Evolutionary conservation across 768 basidiomycete species (phyloP), one percentile per base, ranked within the genome.

Genomic region (Strobilomyces confusus): DNA sequence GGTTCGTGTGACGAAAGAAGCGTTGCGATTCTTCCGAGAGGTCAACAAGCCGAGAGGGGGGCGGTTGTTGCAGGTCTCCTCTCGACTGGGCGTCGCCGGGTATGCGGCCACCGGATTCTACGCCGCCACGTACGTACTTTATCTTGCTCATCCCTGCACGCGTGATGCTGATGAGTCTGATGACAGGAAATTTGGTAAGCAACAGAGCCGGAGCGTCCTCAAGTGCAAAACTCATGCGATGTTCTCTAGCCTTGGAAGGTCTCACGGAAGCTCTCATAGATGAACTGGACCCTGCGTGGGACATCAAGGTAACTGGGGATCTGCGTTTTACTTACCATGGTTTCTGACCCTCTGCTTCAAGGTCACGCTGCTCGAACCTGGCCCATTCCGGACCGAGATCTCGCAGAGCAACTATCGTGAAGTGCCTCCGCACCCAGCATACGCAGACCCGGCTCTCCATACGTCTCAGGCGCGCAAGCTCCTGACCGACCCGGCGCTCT

Each of bases 41-140:
- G 64, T 68, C 32, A 75, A 75, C 48, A 63, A 60, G 15, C 75
- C 77, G 0, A 51, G 56, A 0, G 75, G 74, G 8, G 76, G 77
- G 1, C 60, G 67, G 12, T 55, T 79, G 11, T 53, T 78, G 5
- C 73, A 75, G 41, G 68, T 68, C n/a, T 71, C 69, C 29, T 75
- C 75, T 2, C 55, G 58, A 42, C 48, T 65, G 1, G 76, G 72
- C 4, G 14, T 75, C 7, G 50, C 51, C 0, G 71, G 60, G 4
- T 2, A 1, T 1, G 54, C 63, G 4, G 50, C 45, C 1, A 11
- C 19, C 8, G 63, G 58, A 7, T 61, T 59, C 25, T 72, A 72
- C 34, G 37, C 51, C 22, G 69, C 70, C 25, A 62, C 67, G 67
- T 64, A 8, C 50, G 67, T 59, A 29, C 20, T 1, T 1, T 23